Percentiles rank a stretch among this genome's conserved stretches.
These are phyloP conservation scores for Cinnamomum micranthum DNA, from an alignment of 164 flowering plant species.

Conservation along the genomic window DNA sequence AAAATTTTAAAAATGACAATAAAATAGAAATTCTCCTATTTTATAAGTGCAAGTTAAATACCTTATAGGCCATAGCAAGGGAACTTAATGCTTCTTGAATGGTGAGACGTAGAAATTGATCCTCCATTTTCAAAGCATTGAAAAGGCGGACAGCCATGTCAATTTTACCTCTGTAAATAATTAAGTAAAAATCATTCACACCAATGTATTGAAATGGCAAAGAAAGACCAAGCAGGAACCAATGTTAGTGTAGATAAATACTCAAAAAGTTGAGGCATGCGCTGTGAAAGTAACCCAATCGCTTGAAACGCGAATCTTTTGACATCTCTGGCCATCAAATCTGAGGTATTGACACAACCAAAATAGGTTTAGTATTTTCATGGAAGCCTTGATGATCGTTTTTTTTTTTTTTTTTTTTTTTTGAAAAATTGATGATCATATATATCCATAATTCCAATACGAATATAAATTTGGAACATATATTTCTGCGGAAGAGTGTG, in stretches of 20 bases:
- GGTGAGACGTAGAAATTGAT: slow-evolving; percentile 56
- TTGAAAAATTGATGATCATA: not conserved
- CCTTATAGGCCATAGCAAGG: slow-evolving; percentile 87
- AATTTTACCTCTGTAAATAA: slow-evolving; percentile 55
- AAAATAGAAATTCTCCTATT: not conserved
- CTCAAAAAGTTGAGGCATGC: slow-evolving; percentile 97
- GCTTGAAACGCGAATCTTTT: slow-evolving; percentile 84
- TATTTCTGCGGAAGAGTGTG: not conserved
- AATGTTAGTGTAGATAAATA: slow-evolving; percentile 9
- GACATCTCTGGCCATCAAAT: slow-evolving; percentile 55
- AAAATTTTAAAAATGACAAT: not conserved
- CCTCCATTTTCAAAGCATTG: slow-evolving; percentile 75
- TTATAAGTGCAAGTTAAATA: slow-evolving; percentile 11
- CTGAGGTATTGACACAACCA: slow-evolving; percentile 26
- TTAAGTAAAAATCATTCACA: not conserved
- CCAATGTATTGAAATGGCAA: not conserved
- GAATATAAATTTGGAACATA: not conserved
- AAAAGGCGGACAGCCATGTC: slow-evolving; percentile 94
- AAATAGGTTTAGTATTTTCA: not conserved
- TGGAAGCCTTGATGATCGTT: not conserved
- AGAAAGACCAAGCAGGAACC: not conserved
- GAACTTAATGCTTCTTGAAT: slow-evolving; percentile 83
- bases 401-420: too few species aligned
- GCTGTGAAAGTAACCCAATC: slow-evolving; percentile 86
- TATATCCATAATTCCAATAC: not conserved